Percentiles rank a stretch among this genome's conserved stretches.
Evolutionary conservation across 2,329 filamentous ascomycete genomes (phyloP).

Genomic region (Pyrenochaeta sp.): DNA sequence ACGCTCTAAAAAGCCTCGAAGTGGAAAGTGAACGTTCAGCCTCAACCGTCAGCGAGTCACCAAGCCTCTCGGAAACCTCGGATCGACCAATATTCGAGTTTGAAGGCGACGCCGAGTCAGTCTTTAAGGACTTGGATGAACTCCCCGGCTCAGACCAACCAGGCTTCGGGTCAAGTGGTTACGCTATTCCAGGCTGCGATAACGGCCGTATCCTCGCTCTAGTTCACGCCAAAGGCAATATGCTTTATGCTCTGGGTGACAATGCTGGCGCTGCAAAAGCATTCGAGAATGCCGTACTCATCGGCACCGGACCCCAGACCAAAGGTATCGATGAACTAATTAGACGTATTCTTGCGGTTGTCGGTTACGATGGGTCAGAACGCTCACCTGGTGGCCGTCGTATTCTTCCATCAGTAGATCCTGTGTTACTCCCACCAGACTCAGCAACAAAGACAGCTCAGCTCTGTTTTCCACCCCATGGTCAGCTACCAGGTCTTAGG

Average conservation of each 20-base stretch:
- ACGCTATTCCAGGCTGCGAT: conserved; percentile 82
- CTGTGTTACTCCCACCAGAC: conserved; percentile 83
- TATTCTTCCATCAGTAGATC: conserved; percentile 58
- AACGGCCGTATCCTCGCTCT: conserved; percentile 94
- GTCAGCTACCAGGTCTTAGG: conserved; percentile 80
- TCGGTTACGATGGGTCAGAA: conserved; percentile 56
- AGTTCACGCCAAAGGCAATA: conserved; percentile 97
- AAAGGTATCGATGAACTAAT: conserved; percentile 81
- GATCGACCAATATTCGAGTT: conserved; percentile 65
- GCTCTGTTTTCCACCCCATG: conserved; percentile 79
- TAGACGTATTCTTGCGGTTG: conserved; percentile 74
- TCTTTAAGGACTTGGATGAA: conserved; percentile 51
- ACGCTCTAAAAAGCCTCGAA: conserved; percentile 60
- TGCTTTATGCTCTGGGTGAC: conserved; percentile 90
- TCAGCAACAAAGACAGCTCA: conserved; percentile 83
- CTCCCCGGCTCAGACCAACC: conserved; percentile 54
- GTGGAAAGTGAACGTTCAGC: conserved; percentile 67
- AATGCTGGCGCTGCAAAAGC: conserved; percentile 81
- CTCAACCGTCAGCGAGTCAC: conserved; percentile 65
- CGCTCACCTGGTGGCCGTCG: conserved; percentile 43
- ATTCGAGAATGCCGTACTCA: conserved; percentile 93
- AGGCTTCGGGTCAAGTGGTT: conserved; percentile 81
- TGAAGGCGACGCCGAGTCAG: conserved; percentile 54
- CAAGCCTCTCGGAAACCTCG: conserved; percentile 63
- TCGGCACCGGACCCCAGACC: conserved; percentile 77